phyloP scores from a whole-genome alignment of 495 filamentous ascomycete genomes.

The Thermochaetoides thermophila region DNA sequence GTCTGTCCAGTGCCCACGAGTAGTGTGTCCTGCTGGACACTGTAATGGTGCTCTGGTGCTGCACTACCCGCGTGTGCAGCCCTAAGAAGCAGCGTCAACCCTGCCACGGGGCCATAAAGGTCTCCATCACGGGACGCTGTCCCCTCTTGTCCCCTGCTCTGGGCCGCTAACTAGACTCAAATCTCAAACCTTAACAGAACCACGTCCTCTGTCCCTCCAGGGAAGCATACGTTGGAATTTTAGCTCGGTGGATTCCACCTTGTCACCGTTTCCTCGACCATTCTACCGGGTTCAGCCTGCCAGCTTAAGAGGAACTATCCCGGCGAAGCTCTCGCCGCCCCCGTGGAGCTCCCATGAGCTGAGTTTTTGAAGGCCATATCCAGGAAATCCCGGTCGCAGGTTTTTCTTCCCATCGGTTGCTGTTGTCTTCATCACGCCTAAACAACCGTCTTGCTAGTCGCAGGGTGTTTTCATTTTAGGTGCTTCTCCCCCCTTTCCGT shows the following conservation, averaged over 20 bases:
- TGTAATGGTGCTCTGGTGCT: too few species aligned
- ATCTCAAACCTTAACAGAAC: slow-evolving; percentile 5
- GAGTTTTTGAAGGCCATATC: slow-evolving; percentile 15
- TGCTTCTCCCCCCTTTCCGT: too few species aligned
- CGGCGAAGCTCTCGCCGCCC: slow-evolving; percentile 19
- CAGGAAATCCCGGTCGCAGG: slow-evolving; percentile 19
- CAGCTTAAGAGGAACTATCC: slow-evolving; percentile 14
- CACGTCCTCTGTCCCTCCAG: slow-evolving; percentile 3
- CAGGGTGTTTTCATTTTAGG: too few species aligned
- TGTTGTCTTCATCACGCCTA: too few species aligned
- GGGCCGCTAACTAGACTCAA: slow-evolving; percentile 4
- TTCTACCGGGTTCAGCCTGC: slow-evolving; percentile 10
- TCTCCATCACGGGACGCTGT: slow-evolving; percentile 15
- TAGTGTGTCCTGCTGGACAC: too few species aligned
- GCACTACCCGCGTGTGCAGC: slow-evolving; percentile 8
- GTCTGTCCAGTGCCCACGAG: too few species aligned
- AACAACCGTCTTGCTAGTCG: too few species aligned
- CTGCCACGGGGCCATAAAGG: slow-evolving; percentile 20
- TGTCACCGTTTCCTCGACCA: slow-evolving; percentile 7
- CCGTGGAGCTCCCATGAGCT: slow-evolving; percentile 19
- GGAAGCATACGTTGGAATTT: slow-evolving; percentile 1
- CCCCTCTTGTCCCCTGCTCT: slow-evolving; percentile 4
- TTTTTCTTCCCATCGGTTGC: slow-evolving; percentile 13
- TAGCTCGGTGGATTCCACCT: slow-evolving; percentile 9
- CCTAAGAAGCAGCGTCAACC: slow-evolving; percentile 14